Conservation (phyloP, 805 yeast species). For the Zygoascus bituminiphila region DNA sequence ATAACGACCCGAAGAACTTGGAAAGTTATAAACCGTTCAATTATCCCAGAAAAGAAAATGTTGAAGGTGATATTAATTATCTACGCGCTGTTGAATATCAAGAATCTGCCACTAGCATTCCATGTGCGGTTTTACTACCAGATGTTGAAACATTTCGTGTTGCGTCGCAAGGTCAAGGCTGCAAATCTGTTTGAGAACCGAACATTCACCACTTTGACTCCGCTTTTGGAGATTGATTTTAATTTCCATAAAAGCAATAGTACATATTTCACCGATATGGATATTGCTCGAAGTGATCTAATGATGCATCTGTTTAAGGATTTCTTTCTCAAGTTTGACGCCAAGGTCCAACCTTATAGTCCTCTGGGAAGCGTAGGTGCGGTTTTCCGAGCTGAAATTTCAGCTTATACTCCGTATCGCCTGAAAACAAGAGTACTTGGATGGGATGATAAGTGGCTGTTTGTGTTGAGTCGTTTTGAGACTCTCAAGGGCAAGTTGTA, state of each 20-base stretch:
- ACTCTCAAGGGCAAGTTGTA: conserved; percentile 34
- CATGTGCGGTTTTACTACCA: conserved; percentile 51
- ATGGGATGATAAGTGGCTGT: conserved; percentile 88
- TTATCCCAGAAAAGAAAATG: not conserved
- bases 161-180: conserved; percentile 22
- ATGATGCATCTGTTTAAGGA: conserved; percentile 50
- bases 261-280: conserved; percentile 75
- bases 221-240: conserved; percentile 76
- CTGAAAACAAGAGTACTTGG: conserved; percentile 56
- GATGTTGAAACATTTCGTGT: conserved; percentile 35
- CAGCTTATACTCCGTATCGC: conserved; percentile 50
- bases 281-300: conserved; percentile 62
- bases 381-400: conserved; percentile 64
- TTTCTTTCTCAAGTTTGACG: conserved; percentile 40
- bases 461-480: conserved; percentile 55
- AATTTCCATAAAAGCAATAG: conserved; percentile 83
- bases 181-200: conserved; percentile 35
- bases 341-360: conserved; percentile 45
- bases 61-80: conserved; percentile 14
- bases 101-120: conserved; percentile 62
- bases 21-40: no score
- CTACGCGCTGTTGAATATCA: conserved; percentile 40
- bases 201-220: conserved; percentile 45
- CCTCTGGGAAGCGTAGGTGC: conserved; percentile 73
- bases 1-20: no score